Conservation (phyloP, 2,329 filamentous ascomycete species). For the Sporothrix schenckii region DNA sequence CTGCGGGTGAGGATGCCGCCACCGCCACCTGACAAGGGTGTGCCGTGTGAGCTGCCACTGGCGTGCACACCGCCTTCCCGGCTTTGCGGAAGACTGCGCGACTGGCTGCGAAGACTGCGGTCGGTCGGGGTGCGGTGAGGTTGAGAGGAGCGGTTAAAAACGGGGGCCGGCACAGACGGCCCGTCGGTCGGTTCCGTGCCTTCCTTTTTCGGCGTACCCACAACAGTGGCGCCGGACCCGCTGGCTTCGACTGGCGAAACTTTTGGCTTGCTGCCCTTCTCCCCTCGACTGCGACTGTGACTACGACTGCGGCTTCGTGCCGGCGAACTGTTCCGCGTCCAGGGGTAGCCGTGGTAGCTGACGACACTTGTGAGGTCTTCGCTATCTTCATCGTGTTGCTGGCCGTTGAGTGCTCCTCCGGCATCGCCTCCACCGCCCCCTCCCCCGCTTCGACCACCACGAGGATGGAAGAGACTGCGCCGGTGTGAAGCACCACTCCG, state of each 20-base stretch:
- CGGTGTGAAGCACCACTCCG: background rate
- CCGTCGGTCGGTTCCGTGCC: background rate
- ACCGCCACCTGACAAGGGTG: background rate
- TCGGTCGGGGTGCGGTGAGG: conserved; percentile 38
- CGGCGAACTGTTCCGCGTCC: conserved; percentile 38
- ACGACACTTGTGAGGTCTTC: conserved; percentile 41
- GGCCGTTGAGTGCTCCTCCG: background rate
- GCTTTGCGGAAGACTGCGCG: conserved; percentile 10
- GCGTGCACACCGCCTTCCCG: background rate
- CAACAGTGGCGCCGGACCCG: background rate
- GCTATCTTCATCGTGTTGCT: conserved; percentile 35
- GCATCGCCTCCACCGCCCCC: background rate
- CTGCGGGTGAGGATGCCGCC: conserved; percentile 28
- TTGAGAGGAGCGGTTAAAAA: background rate
- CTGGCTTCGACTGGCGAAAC: background rate
- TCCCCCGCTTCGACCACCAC: background rate
- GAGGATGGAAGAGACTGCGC: conserved; percentile 5
- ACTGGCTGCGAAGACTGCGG: conserved; percentile 40
- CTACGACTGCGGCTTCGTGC: conserved; percentile 32
- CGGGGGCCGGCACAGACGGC: background rate
- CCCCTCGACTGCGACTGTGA: background rate
- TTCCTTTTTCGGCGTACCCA: background rate
- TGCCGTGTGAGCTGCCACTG: background rate
- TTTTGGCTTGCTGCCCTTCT: background rate
- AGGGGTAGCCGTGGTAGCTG: conserved; percentile 43